A percentile compares a stretch with the other conserved stretches of the same genome.
Evolutionary conservation across 345 rosid genomes (phyloP).

Genomic region (Camelina hispida): DNA sequence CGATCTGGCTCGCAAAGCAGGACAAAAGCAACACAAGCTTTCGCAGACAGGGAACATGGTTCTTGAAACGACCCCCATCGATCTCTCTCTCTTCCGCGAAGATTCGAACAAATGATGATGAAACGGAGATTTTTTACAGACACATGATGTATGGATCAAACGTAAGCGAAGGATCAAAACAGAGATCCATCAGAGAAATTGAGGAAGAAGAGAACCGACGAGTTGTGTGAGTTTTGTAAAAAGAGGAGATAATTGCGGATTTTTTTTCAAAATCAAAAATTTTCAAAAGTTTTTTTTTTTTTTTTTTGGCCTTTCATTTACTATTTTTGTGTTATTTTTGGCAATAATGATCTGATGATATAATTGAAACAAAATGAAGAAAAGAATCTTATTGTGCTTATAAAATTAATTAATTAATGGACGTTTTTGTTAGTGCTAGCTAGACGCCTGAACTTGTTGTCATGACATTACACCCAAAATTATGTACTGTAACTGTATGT

Average conservation of each 20-base stretch:
- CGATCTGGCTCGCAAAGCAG: constrained; percentile 66
- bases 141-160: constrained; percentile 22
- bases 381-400: neutral
- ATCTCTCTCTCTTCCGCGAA: neutral
- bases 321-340: constrained; percentile 4
- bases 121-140: neutral
- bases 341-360: constrained; percentile 1
- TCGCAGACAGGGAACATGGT: constrained; percentile 59
- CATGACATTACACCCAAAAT: constrained; percentile 13
- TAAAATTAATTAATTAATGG: neutral
- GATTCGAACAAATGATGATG: neutral
- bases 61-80: constrained; percentile 56
- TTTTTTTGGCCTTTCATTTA: neutral
- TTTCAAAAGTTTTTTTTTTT: neutral
- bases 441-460: constrained; percentile 41
- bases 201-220: constrained; percentile 14
- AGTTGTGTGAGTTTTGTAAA: constrained; percentile 28
- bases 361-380: no score
- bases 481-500: no score
- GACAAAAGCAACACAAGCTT: constrained; percentile 67
- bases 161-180: constrained; percentile 11
- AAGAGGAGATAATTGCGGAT: constrained; percentile 33
- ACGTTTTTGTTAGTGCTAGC: constrained; percentile 37
- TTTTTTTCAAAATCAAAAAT: constrained; percentile 9
- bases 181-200: constrained; percentile 26